phyloP scores from a whole-genome alignment of 1,284 basidiomycete genomes.

The Phylloporus gajari region DNA sequence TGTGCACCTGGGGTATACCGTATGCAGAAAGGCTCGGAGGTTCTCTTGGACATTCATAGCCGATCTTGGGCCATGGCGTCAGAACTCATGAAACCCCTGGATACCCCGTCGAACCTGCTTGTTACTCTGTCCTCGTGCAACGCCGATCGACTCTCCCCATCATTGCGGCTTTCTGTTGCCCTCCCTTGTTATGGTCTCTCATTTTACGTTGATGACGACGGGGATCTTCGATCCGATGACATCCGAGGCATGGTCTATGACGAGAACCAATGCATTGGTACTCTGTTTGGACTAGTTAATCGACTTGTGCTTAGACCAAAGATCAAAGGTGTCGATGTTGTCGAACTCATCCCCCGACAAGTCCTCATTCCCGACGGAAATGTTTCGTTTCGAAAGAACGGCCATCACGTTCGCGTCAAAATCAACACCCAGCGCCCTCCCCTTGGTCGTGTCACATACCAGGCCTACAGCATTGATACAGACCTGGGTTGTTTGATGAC shows the following conservation, averaged over 20 bases:
- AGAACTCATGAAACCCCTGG: background rate
- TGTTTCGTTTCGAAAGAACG: background rate
- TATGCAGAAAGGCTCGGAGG: background rate
- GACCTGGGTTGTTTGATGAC: background rate
- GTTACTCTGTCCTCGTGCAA: background rate
- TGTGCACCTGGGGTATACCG: background rate
- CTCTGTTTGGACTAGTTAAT: background rate
- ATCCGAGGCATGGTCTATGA: conserved; percentile 1
- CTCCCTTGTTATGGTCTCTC: background rate
- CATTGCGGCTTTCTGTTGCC: background rate
- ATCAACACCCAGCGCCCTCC: background rate
- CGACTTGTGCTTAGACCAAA: background rate
- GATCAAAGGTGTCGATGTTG: background rate
- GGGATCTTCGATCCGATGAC: background rate
- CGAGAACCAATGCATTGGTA: conserved; percentile 3
- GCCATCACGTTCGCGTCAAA: background rate
- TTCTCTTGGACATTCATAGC: background rate
- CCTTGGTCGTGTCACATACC: background rate
- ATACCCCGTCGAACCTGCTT: background rate
- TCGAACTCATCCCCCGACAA: background rate
- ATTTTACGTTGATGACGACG: conserved; percentile 1
- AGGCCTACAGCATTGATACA: background rate
- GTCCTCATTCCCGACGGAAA: background rate
- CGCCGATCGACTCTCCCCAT: background rate
- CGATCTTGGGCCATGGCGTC: background rate